Base-by-base conservation (phyloP, 2,329 filamentous ascomycete species). In the Pyricularia pennisetigena region DNA sequence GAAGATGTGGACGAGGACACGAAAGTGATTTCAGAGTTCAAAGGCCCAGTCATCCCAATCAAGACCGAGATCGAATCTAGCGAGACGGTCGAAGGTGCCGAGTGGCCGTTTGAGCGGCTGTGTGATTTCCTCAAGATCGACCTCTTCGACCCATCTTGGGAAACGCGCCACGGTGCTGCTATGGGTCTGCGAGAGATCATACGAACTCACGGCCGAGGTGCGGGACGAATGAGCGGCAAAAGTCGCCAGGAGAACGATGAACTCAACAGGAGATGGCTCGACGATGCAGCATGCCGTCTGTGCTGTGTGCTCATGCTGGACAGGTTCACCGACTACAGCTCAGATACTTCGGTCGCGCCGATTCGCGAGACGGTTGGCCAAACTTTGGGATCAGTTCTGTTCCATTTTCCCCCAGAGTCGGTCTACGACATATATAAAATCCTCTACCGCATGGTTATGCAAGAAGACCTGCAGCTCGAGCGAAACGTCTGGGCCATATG, bases 241-340 rank as follows among this genome's bases (percentile, higher is more conserved):
- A 84, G 85, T 10, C 86, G 88, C 71, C 74, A 79, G 30, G 89
- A 96, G 73, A 99, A 99, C 75, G 87, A 97, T 74, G 76, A 79
- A 1, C 82, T 92, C 63, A 99, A 98, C 74, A 87, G 90, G 70
- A 86, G 83, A 75, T 99, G 93, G 93, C 86, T 99, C 24, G 92
- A 98, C 75, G 94, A 99, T 75, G 84, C 99, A 67, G 93, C 94
- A n/a, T 97, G 94, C 74, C 91, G 95, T 29, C 85, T 99, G 65
- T 94, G 94, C 78, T 97, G 92, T 76, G 94, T 99, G 67, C 90
- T 99, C 74, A 97, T 99, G 89, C 88, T 99, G 20, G 95, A 99
- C 79, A 89, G 94, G 67, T 99, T 99, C 75, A 96, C 94, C 68
- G 95, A 99, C 76, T 99, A 97, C 80, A 95, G 96, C 69, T 97